A percentile compares a stretch with the other conserved stretches of the same genome.
These are phyloP conservation scores for Clitocybe nebularis DNA, from an alignment of 1,284 basidiomycete species.

Conservation along the genomic window DNA sequence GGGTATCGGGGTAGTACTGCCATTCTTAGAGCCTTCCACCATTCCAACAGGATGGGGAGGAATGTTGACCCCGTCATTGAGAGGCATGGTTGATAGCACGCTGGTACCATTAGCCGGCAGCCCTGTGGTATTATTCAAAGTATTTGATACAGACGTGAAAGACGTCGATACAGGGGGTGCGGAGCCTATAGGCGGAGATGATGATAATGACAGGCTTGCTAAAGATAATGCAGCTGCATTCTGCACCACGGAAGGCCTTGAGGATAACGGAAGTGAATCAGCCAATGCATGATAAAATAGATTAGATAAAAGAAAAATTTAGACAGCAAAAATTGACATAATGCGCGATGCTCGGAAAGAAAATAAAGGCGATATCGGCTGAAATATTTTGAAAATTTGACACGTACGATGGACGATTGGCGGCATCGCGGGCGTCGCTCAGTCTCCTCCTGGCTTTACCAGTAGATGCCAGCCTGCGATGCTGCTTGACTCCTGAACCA, in stretches of 20 bases:
- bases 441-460: constrained; percentile 63
- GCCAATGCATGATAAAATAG: constrained; percentile 9
- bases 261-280: constrained; percentile 3
- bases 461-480: constrained; percentile 64
- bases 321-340: neutral
- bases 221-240: constrained; percentile 43
- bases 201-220: constrained; percentile 52
- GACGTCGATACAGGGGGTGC: constrained; percentile 26
- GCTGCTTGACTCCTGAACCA: constrained; percentile 43
- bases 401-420: constrained; percentile 65
- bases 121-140: constrained; percentile 11
- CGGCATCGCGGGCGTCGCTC: constrained; percentile 75
- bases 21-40: constrained; percentile 12
- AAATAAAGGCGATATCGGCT: constrained; percentile 5
- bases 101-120: constrained; percentile 9
- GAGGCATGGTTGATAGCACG: constrained; percentile 14
- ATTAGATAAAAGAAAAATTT: constrained; percentile 7
- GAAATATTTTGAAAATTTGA: no score
- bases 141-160: constrained; percentile 21
- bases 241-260: constrained; percentile 39
- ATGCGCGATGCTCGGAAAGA: neutral
- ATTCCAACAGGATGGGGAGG: constrained; percentile 8
- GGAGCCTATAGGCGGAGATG: constrained; percentile 37
- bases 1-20: constrained; percentile 35
- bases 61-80: constrained; percentile 21